These are phyloP conservation scores for Noccaea caerulescens DNA, from an alignment of 345 rosid genomes.

Conservation along the genomic window DNA sequence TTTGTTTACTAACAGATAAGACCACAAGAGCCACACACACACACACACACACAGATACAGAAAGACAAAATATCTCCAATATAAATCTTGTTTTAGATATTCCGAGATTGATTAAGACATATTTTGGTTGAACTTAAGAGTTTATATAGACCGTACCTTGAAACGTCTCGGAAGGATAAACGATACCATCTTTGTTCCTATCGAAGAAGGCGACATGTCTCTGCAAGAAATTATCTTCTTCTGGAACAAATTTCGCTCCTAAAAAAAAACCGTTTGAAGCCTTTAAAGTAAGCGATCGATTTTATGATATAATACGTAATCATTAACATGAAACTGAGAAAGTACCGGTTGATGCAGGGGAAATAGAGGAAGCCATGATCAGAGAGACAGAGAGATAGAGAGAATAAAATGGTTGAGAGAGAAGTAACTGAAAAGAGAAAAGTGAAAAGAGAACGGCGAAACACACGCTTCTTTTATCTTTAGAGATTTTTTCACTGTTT, in stretches of 20 bases:
- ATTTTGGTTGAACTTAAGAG: not conserved
- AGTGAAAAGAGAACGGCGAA: constrained; percentile 24
- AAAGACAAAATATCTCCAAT: constrained; percentile 2
- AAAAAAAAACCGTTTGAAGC: not conserved
- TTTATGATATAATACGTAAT: not conserved
- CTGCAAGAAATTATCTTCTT: constrained; percentile 57
- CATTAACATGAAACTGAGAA: constrained; percentile 4
- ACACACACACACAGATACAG: not conserved
- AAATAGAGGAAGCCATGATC: constrained; percentile 37
- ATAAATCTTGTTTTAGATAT: not conserved
- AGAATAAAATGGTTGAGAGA: constrained; percentile 4
- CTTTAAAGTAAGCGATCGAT: not conserved
- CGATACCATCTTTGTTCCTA: constrained; percentile 68
- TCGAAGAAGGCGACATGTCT: constrained; percentile 87
- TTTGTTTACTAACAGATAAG: not conserved
- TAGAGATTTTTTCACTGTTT: not conserved
- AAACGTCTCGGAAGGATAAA: constrained; percentile 83
- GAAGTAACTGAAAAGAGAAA: not conserved
- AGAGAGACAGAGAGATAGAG: constrained; percentile 6
- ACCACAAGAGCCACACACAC: constrained; percentile 24
- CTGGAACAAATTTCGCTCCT: constrained; percentile 43
- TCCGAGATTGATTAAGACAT: constrained; percentile 8
- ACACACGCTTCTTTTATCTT: constrained; percentile 30
- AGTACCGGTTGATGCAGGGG: constrained; percentile 30
- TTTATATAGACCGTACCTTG: constrained; percentile 49